Conservation (phyloP, 192 early-diverging fungal species). For the Coemansia sp. region DNA sequence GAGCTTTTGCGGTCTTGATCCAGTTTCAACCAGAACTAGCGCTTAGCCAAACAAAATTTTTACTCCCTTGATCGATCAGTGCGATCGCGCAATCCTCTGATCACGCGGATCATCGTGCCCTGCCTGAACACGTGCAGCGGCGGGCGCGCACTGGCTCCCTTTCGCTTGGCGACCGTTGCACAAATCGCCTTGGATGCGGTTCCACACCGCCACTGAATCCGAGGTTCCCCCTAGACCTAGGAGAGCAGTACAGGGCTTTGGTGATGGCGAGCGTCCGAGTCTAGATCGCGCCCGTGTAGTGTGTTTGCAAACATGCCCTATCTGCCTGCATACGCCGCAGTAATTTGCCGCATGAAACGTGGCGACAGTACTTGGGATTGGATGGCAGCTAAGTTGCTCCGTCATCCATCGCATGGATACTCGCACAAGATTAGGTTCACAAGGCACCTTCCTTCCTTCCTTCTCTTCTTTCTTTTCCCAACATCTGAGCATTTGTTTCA, state of each 20-base stretch:
- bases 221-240: not conserved
- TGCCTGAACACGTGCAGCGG: not conserved
- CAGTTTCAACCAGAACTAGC: not conserved
- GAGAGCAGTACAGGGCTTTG: not conserved
- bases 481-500: not conserved
- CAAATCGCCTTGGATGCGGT: not conserved
- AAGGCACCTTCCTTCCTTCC: not conserved
- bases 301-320: not conserved
- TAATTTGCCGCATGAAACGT: not conserved
- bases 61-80: not conserved
- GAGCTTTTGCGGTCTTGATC: not conserved
- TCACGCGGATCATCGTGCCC: no score
- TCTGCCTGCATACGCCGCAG: not conserved
- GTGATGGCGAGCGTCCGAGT: not conserved
- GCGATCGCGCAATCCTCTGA: not conserved
- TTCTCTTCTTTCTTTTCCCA: not conserved
- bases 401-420: not conserved
- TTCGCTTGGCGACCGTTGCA: not conserved
- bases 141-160: not conserved
- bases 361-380: constrained; percentile 5
- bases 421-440: not conserved
- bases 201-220: not conserved
- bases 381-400: not conserved
- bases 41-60: constrained; percentile 5
- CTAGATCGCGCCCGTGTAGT: not conserved